These are phyloP conservation scores for Pichia sp. DNA, from an alignment of 1,139 yeast species.

Conservation along the genomic window DNA sequence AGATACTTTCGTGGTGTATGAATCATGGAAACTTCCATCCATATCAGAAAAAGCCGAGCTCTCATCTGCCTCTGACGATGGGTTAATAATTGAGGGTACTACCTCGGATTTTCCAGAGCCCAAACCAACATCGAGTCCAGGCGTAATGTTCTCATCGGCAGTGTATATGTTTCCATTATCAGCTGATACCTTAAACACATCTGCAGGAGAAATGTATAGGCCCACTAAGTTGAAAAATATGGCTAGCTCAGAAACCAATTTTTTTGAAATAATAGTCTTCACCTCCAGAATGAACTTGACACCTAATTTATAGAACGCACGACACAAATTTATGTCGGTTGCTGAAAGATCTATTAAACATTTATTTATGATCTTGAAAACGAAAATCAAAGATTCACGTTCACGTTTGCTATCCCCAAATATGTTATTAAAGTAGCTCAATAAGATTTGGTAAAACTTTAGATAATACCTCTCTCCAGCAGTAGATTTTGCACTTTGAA, in stretches of 20 bases:
- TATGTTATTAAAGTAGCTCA: constrained; percentile 21
- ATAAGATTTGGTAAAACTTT: constrained; percentile 31
- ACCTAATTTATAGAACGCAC: constrained; percentile 36
- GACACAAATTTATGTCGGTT: constrained; percentile 34
- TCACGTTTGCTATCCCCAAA: constrained; percentile 26
- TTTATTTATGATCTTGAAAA: constrained; percentile 40
- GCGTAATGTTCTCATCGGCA: constrained; percentile 13
- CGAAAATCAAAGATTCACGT: constrained; percentile 23
- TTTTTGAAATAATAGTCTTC: constrained; percentile 35
- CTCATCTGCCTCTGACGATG: constrained; percentile 17
- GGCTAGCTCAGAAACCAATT: constrained; percentile 36
- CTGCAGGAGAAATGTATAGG: constrained; percentile 24
- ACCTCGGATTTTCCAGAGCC: constrained; percentile 1
- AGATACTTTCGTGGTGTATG: neutral
- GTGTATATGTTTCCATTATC: constrained; percentile 24
- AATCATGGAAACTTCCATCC: neutral
- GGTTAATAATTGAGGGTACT: neutral
- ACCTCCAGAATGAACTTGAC: constrained; percentile 32
- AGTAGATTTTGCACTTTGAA: constrained; percentile 15
- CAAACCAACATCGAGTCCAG: neutral
- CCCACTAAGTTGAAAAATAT: constrained; percentile 38
- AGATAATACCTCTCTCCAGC: constrained; percentile 23
- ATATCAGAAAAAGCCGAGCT: constrained; percentile 11
- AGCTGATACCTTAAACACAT: constrained; percentile 28
- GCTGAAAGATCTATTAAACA: constrained; percentile 36